Base-by-base conservation (phyloP, 1,284 basidiomycete genomes). In the Sphaerobolus stellatus region DNA sequence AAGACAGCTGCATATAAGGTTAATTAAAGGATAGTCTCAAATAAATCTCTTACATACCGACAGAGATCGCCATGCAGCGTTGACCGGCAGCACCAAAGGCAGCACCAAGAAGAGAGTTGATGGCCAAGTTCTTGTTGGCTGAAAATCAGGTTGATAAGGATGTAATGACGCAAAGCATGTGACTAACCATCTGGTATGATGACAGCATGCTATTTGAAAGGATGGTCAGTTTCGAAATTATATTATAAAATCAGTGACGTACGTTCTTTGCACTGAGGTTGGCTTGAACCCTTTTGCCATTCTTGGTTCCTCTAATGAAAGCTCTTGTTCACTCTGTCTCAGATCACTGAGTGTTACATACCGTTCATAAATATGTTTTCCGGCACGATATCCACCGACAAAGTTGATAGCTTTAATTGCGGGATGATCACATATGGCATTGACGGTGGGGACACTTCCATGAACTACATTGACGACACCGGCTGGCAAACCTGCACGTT, bases 1-100 rank as follows among this genome's bases (percentile, higher is more conserved):
- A 96, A 81, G 34, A 98, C 78, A 20, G 83, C 88, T 81, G 62
- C 49, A 54, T 58, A 38, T 52, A 27, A 38, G 51, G 46, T 30
- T 54, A 60, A 41, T 48, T 55, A 58, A 31, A 18, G 31, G 20
- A n/a, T 25, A 5, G 40, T 13, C 5, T n/a, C 29, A 20, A 38
- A 36, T 22, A 45, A 6, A 50, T 9, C 14, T 2, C 3, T 28
- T 24, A 73, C 81, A 63, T 61, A 87, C 90, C 88, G 46, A 94
- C 93, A 13, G 93, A 95, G 41, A 94, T 76, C 7, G 93, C 93
- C 93, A 96, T 96, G 75, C 95, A 98, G 52, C 96, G 83, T 70
- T 99, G 96, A 22, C 96, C 96, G 34, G 96, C 96, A 61, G 96
- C 96, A 57, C 96, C 96, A 64, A 98, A 98, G 2, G 95, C 95